Evolutionary conservation across 192 early-diverging fungal species (phyloP), one percentile per base, ranked within the genome.

Genomic region (Chytriomyces hyalinus): DNA sequence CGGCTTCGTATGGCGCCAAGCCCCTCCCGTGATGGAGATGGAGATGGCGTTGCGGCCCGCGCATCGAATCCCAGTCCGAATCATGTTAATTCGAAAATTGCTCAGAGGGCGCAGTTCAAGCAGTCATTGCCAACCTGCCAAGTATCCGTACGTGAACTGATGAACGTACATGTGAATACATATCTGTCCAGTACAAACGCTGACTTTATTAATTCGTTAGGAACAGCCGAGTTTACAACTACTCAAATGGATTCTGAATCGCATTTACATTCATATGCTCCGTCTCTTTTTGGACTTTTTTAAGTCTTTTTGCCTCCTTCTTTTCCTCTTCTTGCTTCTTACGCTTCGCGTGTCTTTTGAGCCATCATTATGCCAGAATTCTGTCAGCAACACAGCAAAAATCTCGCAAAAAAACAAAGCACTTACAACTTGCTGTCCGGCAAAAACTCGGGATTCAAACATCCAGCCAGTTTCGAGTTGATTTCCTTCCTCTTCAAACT

Each of bases 381-480:
- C 36, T 36, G 36, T 36, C 36, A 3, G 36, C 36, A 36, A 4
- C 36, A 2, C 36, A 36, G 13, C 15, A 3, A 22, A 2, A 22
- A 28, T 0, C 13, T 26, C n/a, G 2, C 5, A 26, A n/a, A n/a
- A n/a, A n/a, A 48, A 80, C 13, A 3, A 17, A 45, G 17, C n/a
- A 80, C 80, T 70, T 65, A 85, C 84, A 85, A 22, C 65, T 64
- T 65, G 26, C 77, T 80, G 6, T 68, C 61, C 13, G 60, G 47
- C 36, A 80, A 61, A 76, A 77, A 80, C 36, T 80, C 78, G 28
- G 82, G 82, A 63, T 86, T 86, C 67, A 73, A 51, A 59, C 85
- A 86, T 36, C 47, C 50, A 11, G 47, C 17, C 61, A 86, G 65
- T 57, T 84, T 83, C 49, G 67, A 60, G 44, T 61, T 45, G 46